Evolutionary conservation across 805 yeast genomes (phyloP).

Genomic region (Pichia rugopelliculosa): DNA sequence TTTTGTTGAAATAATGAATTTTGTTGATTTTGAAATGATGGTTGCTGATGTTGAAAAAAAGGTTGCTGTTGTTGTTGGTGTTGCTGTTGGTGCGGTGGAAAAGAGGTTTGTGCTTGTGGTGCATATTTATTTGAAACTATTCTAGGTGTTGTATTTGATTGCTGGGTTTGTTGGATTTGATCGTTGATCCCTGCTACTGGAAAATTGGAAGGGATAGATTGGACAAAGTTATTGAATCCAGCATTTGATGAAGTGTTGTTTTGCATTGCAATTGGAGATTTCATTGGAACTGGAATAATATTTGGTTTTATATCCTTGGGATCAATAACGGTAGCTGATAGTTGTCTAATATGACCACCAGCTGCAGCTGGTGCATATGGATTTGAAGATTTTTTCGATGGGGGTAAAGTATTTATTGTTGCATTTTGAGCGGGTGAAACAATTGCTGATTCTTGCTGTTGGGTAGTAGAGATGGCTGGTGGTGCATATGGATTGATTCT

Average conservation of each 20-base stretch:
- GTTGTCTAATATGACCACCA: conserved; percentile 26
- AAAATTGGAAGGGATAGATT: neutral
- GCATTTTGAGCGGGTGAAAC: neutral
- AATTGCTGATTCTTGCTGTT: conserved; percentile 8
- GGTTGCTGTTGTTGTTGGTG: neutral
- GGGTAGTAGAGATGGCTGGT: neutral
- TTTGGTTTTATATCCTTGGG: conserved; percentile 21
- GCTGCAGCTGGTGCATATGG: conserved; percentile 28
- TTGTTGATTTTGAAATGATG: neutral
- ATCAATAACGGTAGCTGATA: conserved; percentile 16
- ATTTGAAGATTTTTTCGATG: conserved; percentile 15
- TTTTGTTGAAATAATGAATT: neutral
- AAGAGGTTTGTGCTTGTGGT: neutral
- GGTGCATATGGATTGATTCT: conserved; percentile 29
- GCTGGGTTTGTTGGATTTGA: neutral
- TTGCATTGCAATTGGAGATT: conserved; percentile 13
- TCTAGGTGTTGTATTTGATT: neutral
- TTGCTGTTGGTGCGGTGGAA: neutral
- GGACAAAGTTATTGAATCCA: neutral
- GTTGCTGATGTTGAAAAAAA: conserved; percentile 1
- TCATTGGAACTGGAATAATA: conserved; percentile 25
- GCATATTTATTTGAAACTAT: neutral
- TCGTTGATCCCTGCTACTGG: neutral
- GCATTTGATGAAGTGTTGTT: neutral
- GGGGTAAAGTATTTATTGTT: neutral